phyloP scores from a whole-genome alignment of 805 yeast genomes.

The Hanseniaspora occidentalis region DNA sequence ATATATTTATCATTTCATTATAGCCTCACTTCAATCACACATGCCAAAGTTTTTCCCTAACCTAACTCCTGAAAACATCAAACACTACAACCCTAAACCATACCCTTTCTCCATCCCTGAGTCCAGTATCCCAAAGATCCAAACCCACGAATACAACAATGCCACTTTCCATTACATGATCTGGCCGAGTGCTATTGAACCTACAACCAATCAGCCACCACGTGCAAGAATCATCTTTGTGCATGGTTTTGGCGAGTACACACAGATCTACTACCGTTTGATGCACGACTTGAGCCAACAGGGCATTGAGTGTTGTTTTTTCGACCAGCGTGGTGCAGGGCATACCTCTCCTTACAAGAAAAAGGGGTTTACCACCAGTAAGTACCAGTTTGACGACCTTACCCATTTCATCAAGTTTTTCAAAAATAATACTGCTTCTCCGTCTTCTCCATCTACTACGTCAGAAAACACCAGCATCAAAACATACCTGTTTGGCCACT shows the following conservation, averaged over 20 bases:
- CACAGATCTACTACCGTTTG: slow-evolving; percentile 34
- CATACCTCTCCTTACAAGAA: slow-evolving; percentile 20
- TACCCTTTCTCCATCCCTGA: slow-evolving; percentile 2
- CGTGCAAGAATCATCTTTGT: slow-evolving; percentile 39
- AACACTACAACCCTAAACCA: slow-evolving; percentile 3
- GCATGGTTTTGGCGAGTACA: slow-evolving; percentile 63
- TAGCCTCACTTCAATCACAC: not conserved
- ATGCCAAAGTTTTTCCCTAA: slow-evolving; percentile 6
- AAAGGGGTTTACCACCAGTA: slow-evolving; percentile 46
- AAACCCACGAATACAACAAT: slow-evolving; percentile 3
- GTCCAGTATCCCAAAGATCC: slow-evolving; percentile 1
- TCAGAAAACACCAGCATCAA: slow-evolving; percentile 15
- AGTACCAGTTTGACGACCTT: slow-evolving; percentile 43
- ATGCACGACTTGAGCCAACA: slow-evolving; percentile 37
- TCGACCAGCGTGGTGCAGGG: slow-evolving; percentile 71
- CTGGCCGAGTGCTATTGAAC: not conserved
- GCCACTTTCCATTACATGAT: not conserved
- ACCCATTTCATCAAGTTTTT: slow-evolving; percentile 40
- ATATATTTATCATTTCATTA: not conserved
- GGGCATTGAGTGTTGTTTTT: slow-evolving; percentile 58
- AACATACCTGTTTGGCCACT: slow-evolving; percentile 50
- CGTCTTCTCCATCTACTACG: too few relatives aligned
- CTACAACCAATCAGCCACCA: not conserved
- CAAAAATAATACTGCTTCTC: slow-evolving; percentile 18
- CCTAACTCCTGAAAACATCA: slow-evolving; percentile 1